These are phyloP conservation scores for Globisporangium splendens DNA, from an alignment of 352 stramenopile species.

Conservation along the genomic window DNA sequence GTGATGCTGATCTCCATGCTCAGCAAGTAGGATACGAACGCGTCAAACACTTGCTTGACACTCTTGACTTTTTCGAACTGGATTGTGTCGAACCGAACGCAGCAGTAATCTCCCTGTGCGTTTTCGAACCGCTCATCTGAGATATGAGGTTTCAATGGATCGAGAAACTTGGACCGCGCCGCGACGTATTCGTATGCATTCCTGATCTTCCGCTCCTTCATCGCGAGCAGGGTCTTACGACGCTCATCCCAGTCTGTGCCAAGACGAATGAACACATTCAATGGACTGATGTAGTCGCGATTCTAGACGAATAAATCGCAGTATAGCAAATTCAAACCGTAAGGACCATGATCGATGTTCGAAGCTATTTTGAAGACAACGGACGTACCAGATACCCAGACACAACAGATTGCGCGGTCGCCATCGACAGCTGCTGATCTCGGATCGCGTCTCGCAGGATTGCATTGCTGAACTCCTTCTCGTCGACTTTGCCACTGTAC, in stretches of 20 bases:
- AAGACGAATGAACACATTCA: slow-evolving; percentile 47
- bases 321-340: not conserved
- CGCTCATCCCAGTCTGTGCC: slow-evolving; percentile 24
- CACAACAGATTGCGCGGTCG: slow-evolving; percentile 32
- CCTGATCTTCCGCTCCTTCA: slow-evolving; percentile 38
- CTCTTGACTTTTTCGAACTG: slow-evolving; percentile 26
- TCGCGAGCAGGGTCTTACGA: slow-evolving; percentile 20
- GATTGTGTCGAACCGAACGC: slow-evolving; percentile 34
- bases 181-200: slow-evolving; percentile 36
- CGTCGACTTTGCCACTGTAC: not conserved
- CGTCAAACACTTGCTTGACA: slow-evolving; percentile 30
- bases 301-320: not conserved
- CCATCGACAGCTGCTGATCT: slow-evolving; percentile 31
- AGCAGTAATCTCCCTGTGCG: slow-evolving; percentile 37
- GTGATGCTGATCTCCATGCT: slow-evolving; percentile 32
- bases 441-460: slow-evolving; percentile 29
- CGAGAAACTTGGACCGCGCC: slow-evolving; percentile 44
- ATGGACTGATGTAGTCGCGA: slow-evolving; percentile 16
- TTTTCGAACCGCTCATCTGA: slow-evolving; percentile 44
- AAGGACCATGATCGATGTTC: not conserved
- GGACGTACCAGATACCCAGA: slow-evolving; percentile 25
- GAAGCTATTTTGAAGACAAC: too few relatives aligned
- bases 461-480: slow-evolving; percentile 19
- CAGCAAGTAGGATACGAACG: slow-evolving; percentile 42
- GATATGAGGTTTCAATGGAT: slow-evolving; percentile 26